Percentiles rank a stretch among this genome's conserved stretches.
phyloP scores from a whole-genome alignment of 345 rosid species.

The Pugionium cornutum region DNA sequence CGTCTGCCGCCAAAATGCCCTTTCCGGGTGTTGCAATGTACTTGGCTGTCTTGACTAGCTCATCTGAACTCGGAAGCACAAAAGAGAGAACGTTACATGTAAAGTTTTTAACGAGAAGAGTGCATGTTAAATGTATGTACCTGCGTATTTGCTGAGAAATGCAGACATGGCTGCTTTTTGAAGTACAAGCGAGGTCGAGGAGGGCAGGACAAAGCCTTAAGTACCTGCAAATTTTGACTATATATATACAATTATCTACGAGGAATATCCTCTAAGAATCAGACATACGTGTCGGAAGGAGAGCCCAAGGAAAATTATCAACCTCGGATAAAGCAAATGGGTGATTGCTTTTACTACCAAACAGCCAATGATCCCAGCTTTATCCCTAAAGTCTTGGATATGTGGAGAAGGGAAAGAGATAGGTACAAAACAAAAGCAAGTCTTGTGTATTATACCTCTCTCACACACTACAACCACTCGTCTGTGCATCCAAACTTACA shows the following conservation, averaged over 20 bases:
- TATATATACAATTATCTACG: conserved; percentile 43
- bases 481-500: conserved; percentile 30
- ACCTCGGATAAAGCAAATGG: conserved; percentile 62
- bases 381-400: conserved; percentile 41
- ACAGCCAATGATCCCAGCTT: conserved; percentile 37
- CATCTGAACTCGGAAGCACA: conserved; percentile 52
- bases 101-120: not conserved
- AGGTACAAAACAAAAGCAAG: conserved; percentile 38
- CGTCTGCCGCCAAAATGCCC: conserved; percentile 94
- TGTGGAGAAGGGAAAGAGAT: conserved; percentile 42
- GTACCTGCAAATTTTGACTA: conserved; percentile 32
- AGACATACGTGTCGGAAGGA: conserved; percentile 50
- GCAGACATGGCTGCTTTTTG: conserved; percentile 66
- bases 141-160: conserved; percentile 87
- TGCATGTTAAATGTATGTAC: conserved; percentile 40
- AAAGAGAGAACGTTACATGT: conserved; percentile 20
- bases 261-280: conserved; percentile 55
- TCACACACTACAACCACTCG: conserved; percentile 31
- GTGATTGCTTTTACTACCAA: conserved; percentile 55
- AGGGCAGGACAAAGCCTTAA: conserved; percentile 44
- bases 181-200: conserved; percentile 37
- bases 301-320: conserved; percentile 61
- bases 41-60: conserved; percentile 86
- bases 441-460: conserved; percentile 30
- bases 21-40: conserved; percentile 92